phyloP scores from a whole-genome alignment of 164 flowering plant species.

The Berberis thunbergii region DNA sequence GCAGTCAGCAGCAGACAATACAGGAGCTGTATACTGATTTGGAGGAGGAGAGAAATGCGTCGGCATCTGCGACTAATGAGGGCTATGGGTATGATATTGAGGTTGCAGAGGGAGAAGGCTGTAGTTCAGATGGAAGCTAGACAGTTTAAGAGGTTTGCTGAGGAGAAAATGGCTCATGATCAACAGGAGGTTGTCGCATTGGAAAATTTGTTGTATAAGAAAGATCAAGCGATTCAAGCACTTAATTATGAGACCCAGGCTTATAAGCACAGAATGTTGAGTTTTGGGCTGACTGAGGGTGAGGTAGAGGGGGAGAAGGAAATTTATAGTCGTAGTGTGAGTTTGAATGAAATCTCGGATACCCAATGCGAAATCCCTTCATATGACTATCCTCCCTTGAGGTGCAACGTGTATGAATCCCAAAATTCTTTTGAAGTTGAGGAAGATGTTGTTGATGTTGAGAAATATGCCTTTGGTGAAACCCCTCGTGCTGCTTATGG shows the following conservation, averaged over 20 bases:
- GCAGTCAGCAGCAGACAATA: conserved; percentile 58
- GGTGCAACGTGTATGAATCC: conserved; percentile 44
- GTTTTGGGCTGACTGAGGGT: conserved; percentile 63
- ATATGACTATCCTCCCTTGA: conserved; percentile 72
- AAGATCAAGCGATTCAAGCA: conserved; percentile 69
- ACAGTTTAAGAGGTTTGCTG: conserved; percentile 82
- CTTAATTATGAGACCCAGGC: conserved; percentile 77
- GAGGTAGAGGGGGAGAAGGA: conserved; percentile 56
- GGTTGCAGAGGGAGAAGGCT: conserved; percentile 94
- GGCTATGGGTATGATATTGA: conserved; percentile 96
- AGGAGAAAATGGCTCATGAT: conserved; percentile 93
- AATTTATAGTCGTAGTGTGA: conserved; percentile 18
- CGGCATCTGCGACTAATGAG: conserved; percentile 89
- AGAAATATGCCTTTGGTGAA: conserved; percentile 68
- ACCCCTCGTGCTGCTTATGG: conserved; percentile 28
- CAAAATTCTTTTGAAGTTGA: conserved; percentile 32
- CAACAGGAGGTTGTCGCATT: conserved; percentile 53
- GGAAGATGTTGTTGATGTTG: conserved; percentile 45
- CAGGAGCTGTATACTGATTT: conserved; percentile 62
- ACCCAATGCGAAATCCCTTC: conserved; percentile 34
- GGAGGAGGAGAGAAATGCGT: conserved; percentile 90
- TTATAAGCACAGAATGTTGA: conserved; percentile 85
- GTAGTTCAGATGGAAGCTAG: conserved; percentile 79
- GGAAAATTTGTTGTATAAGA: conserved; percentile 77
- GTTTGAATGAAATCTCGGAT: conserved; percentile 28